A percentile compares a stretch with the other conserved stretches of the same genome.
Evolutionary conservation across 2,329 filamentous ascomycete genomes (phyloP).

Genomic region (Botrytis hyacinthi): DNA sequence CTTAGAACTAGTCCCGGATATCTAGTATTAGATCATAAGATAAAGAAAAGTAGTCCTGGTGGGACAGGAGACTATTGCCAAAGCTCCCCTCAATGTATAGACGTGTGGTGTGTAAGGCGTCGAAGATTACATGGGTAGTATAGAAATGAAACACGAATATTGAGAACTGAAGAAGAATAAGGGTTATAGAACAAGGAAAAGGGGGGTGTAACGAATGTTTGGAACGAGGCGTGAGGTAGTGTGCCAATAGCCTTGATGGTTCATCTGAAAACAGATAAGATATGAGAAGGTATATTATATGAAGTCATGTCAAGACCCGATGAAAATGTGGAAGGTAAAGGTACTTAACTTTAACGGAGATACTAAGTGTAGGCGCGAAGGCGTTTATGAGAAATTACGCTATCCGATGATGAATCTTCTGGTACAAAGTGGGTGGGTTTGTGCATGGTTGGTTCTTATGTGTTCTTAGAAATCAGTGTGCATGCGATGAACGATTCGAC

Average conservation of each 20-base stretch:
- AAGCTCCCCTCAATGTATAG: conserved; percentile 4
- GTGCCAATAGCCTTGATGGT: neutral
- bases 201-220: neutral
- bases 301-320: neutral
- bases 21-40: neutral
- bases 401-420: conserved; percentile 14
- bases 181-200: neutral
- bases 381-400: conserved; percentile 20
- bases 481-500: conserved; percentile 5
- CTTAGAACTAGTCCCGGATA: conserved; percentile 19
- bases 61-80: neutral
- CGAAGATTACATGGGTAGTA: neutral
- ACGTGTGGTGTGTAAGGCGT: neutral
- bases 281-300: conserved; percentile 8
- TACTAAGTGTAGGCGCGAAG: conserved; percentile 13
- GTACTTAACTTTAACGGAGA: conserved; percentile 12
- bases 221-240: neutral
- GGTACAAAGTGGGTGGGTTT: conserved; percentile 13
- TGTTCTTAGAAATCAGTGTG: conserved; percentile 7
- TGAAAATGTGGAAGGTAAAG: neutral
- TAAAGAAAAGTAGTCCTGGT: neutral
- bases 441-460: conserved; percentile 18
- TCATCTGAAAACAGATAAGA: neutral
- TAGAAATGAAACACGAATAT: neutral
- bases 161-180: neutral